Percentiles rank a stretch among this genome's conserved stretches.
Evolutionary conservation across 768 basidiomycete genomes (phyloP).

Genomic region (Collybia nuda): DNA sequence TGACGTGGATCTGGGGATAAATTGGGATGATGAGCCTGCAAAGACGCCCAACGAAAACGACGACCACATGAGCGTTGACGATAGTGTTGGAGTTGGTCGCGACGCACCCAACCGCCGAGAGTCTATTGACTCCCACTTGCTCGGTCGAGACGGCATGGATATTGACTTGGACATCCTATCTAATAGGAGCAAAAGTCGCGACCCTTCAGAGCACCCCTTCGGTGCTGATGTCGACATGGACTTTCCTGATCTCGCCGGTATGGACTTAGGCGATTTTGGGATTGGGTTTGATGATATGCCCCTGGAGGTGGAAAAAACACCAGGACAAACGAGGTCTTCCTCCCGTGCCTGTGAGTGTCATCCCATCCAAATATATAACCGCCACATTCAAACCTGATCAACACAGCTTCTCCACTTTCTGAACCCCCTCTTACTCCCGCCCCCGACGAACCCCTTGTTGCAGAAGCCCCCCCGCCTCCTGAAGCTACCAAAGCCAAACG

Average conservation of each 20-base stretch:
- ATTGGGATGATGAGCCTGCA: conserved; percentile 66
- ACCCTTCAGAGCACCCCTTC: conserved; percentile 67
- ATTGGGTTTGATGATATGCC: conserved; percentile 67
- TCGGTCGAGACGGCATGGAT: conserved; percentile 44
- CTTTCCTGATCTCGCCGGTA: conserved; percentile 53
- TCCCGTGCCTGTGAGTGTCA: conserved; percentile 69
- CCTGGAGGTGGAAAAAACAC: conserved; percentile 47
- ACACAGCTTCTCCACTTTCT: conserved; percentile 71
- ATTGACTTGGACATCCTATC: conserved; percentile 67
- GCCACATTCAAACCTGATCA: not conserved
- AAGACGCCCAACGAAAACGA: conserved; percentile 33
- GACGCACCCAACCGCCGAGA: conserved; percentile 58
- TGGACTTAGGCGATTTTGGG: conserved; percentile 62
- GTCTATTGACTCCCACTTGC: conserved; percentile 62
- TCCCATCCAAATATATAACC: not conserved
- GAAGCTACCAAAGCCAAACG: conserved; percentile 42
- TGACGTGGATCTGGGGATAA: conserved; percentile 73
- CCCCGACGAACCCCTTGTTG: conserved; percentile 50
- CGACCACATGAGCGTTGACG: conserved; percentile 55
- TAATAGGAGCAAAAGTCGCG: conserved; percentile 56
- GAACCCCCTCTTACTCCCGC: conserved; percentile 80
- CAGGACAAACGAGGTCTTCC: conserved; percentile 55
- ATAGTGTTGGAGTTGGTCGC: conserved; percentile 75
- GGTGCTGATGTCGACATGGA: conserved; percentile 49
- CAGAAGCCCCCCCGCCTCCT: conserved; percentile 39